phyloP scores from a whole-genome alignment of 257 asterid genomes.

The Forsythia viridissima region DNA sequence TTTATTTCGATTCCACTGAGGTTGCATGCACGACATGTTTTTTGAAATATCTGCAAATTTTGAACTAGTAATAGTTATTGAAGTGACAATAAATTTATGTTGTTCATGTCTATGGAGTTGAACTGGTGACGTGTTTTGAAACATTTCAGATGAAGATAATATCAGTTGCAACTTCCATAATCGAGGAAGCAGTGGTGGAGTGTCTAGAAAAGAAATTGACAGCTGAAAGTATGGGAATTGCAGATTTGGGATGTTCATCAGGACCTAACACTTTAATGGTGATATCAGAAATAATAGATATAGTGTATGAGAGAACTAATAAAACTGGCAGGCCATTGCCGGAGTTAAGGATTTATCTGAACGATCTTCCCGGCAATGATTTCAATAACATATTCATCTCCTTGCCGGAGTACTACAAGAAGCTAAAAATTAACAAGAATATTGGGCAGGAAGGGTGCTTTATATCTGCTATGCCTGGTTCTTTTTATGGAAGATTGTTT shows the following conservation, averaged over 20 bases:
- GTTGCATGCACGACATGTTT: too few species aligned
- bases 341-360: constrained; percentile 54
- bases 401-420: constrained; percentile 50
- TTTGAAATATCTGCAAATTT: too few species aligned
- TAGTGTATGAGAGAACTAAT: not conserved
- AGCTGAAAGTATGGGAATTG: constrained; percentile 49
- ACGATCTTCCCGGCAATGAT: constrained; percentile 77
- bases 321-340: constrained; percentile 32
- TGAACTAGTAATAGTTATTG: too few species aligned
- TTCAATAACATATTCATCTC: constrained; percentile 51
- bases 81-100: too few species aligned
- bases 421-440: constrained; percentile 30
- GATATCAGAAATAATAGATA: constrained; percentile 32
- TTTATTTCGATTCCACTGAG: too few species aligned
- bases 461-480: constrained; percentile 48
- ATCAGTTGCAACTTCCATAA: constrained; percentile 25
- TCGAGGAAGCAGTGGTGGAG: constrained; percentile 45
- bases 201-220: constrained; percentile 27
- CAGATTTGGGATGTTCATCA: constrained; percentile 73
- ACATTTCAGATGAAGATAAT: constrained; percentile 52
- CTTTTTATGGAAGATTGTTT: constrained; percentile 68
- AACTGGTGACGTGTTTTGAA: too few species aligned
- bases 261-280: constrained; percentile 62
- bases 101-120: not conserved
- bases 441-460: constrained; percentile 37